Conservation (phyloP, 306 rosid species). For the Corylus heterophylla region DNA sequence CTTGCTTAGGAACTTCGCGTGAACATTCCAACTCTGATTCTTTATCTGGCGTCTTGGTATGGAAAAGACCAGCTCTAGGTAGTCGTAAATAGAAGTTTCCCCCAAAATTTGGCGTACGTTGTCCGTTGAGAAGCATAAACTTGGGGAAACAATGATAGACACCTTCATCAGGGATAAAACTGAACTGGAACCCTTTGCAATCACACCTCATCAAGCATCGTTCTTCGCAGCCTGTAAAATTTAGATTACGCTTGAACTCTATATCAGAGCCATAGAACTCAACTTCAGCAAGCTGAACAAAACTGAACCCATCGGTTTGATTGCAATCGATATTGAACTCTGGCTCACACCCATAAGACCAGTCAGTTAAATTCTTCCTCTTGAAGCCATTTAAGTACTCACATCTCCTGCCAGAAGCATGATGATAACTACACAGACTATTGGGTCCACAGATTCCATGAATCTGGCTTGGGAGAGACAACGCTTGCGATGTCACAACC, state of each 20-base stretch:
- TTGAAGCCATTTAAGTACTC: slow-evolving; percentile 49
- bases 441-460: slow-evolving; percentile 63
- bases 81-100: slow-evolving; percentile 34
- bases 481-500: slow-evolving; percentile 46
- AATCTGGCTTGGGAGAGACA: slow-evolving; percentile 34
- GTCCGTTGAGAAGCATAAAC: slow-evolving; percentile 26
- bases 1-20: neutral
- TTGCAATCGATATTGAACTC: slow-evolving; percentile 36
- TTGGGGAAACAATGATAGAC: slow-evolving; percentile 46
- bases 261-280: slow-evolving; percentile 57
- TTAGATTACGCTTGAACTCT: slow-evolving; percentile 13
- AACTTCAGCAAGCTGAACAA: slow-evolving; percentile 30
- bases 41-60: neutral
- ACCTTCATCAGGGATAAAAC: neutral
- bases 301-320: slow-evolving; percentile 16
- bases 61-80: slow-evolving; percentile 7
- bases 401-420: slow-evolving; percentile 43
- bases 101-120: slow-evolving; percentile 10
- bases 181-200: slow-evolving; percentile 56
- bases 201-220: slow-evolving; percentile 41
- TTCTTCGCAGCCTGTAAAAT: slow-evolving; percentile 36
- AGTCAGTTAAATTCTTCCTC: slow-evolving; percentile 35
- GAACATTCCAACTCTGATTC: slow-evolving; percentile 11
- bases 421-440: slow-evolving; percentile 45
- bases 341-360: slow-evolving; percentile 55